phyloP scores from a whole-genome alignment of 2,329 filamentous ascomycete genomes.

The Talaromyces atroroseus region DNA sequence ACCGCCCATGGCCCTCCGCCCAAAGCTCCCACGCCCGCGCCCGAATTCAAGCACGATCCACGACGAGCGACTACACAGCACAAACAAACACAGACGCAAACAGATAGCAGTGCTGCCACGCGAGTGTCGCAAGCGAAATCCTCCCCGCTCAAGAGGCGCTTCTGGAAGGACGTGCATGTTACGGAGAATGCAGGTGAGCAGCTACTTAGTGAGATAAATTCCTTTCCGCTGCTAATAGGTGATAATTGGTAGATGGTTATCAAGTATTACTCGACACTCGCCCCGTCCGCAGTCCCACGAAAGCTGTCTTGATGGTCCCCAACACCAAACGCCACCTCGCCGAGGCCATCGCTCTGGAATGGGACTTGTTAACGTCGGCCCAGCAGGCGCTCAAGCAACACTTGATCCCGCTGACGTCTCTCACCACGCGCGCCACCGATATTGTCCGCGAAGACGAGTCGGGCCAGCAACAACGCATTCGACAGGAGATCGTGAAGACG shows the following conservation, averaged over 20 bases:
- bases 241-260: slow-evolving; percentile 43
- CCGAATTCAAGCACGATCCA: slow-evolving; percentile 32
- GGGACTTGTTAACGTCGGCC: slow-evolving; percentile 76
- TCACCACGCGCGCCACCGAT: slow-evolving; percentile 77
- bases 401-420: slow-evolving; percentile 82
- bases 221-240: neutral
- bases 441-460: slow-evolving; percentile 63
- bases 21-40: slow-evolving; percentile 48
- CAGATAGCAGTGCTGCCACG: slow-evolving; percentile 31
- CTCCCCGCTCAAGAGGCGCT: slow-evolving; percentile 60
- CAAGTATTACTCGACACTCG: slow-evolving; percentile 71
- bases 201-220: too few relatives aligned
- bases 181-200: slow-evolving; percentile 57
- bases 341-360: slow-evolving; percentile 81
- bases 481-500: slow-evolving; percentile 59
- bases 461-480: slow-evolving; percentile 45
- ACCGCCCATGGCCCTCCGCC: slow-evolving; percentile 58
- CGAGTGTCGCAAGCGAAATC: slow-evolving; percentile 26
- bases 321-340: slow-evolving; percentile 73
- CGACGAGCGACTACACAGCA: slow-evolving; percentile 41
- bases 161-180: slow-evolving; percentile 82
- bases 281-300: slow-evolving; percentile 68
- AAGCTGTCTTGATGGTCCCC: slow-evolving; percentile 70
- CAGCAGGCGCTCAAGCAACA: slow-evolving; percentile 82
- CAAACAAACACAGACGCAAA: slow-evolving; percentile 46